Evolutionary conservation across 768 basidiomycete genomes (phyloP), one percentile per base, ranked within the genome.

Genomic region (Leccinellum rugosiceps): DNA sequence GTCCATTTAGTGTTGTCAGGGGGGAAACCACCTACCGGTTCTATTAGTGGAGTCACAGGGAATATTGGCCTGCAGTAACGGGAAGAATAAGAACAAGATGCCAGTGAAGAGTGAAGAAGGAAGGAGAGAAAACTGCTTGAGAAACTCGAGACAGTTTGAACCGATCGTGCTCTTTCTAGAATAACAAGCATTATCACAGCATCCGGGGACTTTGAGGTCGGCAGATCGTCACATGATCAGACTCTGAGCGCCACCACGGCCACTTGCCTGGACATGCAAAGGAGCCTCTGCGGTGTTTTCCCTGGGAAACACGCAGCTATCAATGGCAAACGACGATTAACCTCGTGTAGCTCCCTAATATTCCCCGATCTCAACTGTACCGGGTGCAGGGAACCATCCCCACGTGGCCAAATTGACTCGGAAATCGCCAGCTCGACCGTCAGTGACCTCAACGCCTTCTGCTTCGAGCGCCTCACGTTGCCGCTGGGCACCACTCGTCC

Each of bases 371-470:
- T 72, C 60, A 30, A 74, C 32, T 52, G 54, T 66, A 19, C 68
- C 68, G 28, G 58, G 62, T 0, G 65, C 65, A 0, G 88, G 88
- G 64, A 90, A 89, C 88, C 88, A 90, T 8, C 88, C 88, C 69
- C 75, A 88, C 11, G 60, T 67, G 6, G 67, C 61, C 34, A 90
- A 69, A 70, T 87, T 77, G 4, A 94, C 80, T 48, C 80, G 79
- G 65, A 82, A 71, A 49, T 81, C 85, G 28, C 82, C 87, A 11
- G 76, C 79, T 61, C 80, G 76, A 19, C 83, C 79, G 3, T 72
- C 74, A 3, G 67, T 77, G 19, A 95, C 92, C 51, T 90, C 84
- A n/a, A 95, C 81, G 4, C 90, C 92, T 70, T 95, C 94, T 0
- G 83, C 85, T 57, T 86, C 83, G 14, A 97, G 79, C 3, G 80